Conservation (phyloP, 2,329 filamentous ascomycete genomes). For the Aspergillus amoenus region DNA sequence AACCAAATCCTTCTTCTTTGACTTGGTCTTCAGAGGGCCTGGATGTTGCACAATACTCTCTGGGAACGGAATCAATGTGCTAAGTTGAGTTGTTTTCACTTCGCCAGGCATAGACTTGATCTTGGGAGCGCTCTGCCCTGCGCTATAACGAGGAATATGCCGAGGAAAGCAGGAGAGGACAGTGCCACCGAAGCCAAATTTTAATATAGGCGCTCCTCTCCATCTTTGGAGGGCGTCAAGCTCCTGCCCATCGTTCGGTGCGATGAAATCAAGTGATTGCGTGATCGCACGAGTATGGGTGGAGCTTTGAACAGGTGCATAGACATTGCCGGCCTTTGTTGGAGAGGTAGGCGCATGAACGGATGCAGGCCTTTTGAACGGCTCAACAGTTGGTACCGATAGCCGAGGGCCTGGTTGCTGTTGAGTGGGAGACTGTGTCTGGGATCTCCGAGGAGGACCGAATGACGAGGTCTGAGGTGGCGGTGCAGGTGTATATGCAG, state of each 20-base stretch:
- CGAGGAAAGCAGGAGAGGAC: slow-evolving; percentile 85
- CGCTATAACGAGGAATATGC: slow-evolving; percentile 80
- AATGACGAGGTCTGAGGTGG: slow-evolving; percentile 28
- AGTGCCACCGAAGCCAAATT: slow-evolving; percentile 82
- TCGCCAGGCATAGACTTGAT: slow-evolving; percentile 81
- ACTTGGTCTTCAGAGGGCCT: slow-evolving; percentile 82
- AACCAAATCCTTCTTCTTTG: slow-evolving; percentile 91
- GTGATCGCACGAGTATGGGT: slow-evolving; percentile 45
- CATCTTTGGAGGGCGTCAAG: slow-evolving; percentile 81
- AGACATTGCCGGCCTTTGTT: slow-evolving; percentile 36
- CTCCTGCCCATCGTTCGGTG: slow-evolving; percentile 55
- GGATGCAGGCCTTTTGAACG: slow-evolving; percentile 55
- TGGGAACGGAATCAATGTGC: slow-evolving; percentile 68
- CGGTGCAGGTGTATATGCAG: slow-evolving; percentile 22
- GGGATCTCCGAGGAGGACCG: slow-evolving; percentile 49
- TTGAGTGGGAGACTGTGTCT: slow-evolving; percentile 61
- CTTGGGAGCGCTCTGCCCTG: slow-evolving; percentile 69
- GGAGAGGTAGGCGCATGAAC: slow-evolving; percentile 49
- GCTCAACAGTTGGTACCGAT: slow-evolving; percentile 44
- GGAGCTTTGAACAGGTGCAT: slow-evolving; percentile 33
- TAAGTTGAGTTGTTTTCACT: slow-evolving; percentile 73
- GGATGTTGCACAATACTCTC: slow-evolving; percentile 80
- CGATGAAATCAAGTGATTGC: slow-evolving; percentile 55
- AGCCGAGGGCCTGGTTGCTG: slow-evolving; percentile 50
- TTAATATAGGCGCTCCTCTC: slow-evolving; percentile 84